Evolutionary conservation across 2,329 filamentous ascomycete species (phyloP).

Genomic region (Fusarium odoratissimum): DNA sequence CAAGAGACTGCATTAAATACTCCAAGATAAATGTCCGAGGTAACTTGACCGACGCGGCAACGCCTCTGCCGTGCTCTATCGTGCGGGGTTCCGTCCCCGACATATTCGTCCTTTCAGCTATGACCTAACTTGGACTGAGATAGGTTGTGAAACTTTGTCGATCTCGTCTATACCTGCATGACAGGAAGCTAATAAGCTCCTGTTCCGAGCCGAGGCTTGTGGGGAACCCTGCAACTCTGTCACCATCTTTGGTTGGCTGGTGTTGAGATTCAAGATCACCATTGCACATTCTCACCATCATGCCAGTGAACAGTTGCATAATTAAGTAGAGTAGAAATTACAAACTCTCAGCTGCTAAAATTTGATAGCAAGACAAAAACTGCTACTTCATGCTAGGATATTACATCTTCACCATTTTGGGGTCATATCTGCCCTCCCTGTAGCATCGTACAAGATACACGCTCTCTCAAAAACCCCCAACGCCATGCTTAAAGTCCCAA

Average conservation of each 20-base stretch:
- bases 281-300: background rate
- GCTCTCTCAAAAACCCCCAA: constrained; percentile 36
- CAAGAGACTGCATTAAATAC: constrained; percentile 8
- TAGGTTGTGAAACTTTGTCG: constrained; percentile 15
- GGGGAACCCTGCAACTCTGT: background rate
- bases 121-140: background rate
- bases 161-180: constrained; percentile 20
- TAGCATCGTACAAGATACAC: constrained; percentile 18
- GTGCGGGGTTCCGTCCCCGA: constrained; percentile 39
- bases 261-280: background rate
- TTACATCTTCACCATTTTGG: constrained; percentile 5
- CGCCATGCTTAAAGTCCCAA: constrained; percentile 47
- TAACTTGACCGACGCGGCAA: constrained; percentile 19
- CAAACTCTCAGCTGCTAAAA: background rate
- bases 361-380: background rate
- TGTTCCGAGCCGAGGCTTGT: constrained; percentile 27
- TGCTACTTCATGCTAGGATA: background rate
- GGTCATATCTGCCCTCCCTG: constrained; percentile 9
- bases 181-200: background rate
- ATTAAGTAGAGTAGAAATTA: background rate
- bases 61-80: constrained; percentile 1
- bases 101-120: constrained; percentile 1
- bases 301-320: background rate
- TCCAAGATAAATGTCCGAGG: constrained; percentile 27
- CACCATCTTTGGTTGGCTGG: background rate